Conservation (phyloP, 768 basidiomycete species). For the Lactarius psammicola region DNA sequence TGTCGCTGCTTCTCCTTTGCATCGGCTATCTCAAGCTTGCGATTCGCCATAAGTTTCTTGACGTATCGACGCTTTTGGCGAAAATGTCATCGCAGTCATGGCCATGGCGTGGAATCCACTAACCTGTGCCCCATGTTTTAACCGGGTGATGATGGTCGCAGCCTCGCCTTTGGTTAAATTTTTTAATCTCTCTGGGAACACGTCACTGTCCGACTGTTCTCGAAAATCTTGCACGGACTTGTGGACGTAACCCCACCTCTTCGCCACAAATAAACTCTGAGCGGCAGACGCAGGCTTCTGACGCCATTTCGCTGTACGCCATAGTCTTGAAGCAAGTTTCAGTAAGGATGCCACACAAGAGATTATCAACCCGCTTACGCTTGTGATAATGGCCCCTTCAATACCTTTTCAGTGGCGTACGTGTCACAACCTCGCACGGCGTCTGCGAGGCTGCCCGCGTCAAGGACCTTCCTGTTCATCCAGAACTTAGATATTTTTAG, state of each 20-base stretch:
- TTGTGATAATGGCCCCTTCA: constrained; percentile 46
- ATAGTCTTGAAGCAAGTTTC: constrained; percentile 43
- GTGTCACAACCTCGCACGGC: constrained; percentile 71
- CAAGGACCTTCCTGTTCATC: constrained; percentile 43
- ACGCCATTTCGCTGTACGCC: constrained; percentile 68
- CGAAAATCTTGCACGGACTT: constrained; percentile 31
- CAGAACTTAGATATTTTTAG: constrained; percentile 24
- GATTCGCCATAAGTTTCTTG: constrained; percentile 46
- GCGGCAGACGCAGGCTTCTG: constrained; percentile 54
- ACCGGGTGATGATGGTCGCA: constrained; percentile 70
- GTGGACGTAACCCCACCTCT: constrained; percentile 43
- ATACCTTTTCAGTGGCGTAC: constrained; percentile 55
- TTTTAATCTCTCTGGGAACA: constrained; percentile 37
- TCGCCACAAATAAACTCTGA: constrained; percentile 57
- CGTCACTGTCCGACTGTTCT: constrained; percentile 29
- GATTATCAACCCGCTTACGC: constrained; percentile 45
- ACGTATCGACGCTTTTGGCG: constrained; percentile 51
- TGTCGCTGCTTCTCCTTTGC: constrained; percentile 52
- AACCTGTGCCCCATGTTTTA: constrained; percentile 77
- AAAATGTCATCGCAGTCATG: constrained; percentile 1
- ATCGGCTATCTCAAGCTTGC: constrained; percentile 37
- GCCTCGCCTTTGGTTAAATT: constrained; percentile 75
- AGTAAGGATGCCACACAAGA: constrained; percentile 14
- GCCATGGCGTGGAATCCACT: constrained; percentile 16
- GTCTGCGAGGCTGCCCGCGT: constrained; percentile 52